A percentile compares a stretch with the other conserved stretches of the same genome.
These are phyloP conservation scores for Fusarium ramigenum DNA, from an alignment of 2,329 filamentous ascomycete genomes.

Conservation along the genomic window DNA sequence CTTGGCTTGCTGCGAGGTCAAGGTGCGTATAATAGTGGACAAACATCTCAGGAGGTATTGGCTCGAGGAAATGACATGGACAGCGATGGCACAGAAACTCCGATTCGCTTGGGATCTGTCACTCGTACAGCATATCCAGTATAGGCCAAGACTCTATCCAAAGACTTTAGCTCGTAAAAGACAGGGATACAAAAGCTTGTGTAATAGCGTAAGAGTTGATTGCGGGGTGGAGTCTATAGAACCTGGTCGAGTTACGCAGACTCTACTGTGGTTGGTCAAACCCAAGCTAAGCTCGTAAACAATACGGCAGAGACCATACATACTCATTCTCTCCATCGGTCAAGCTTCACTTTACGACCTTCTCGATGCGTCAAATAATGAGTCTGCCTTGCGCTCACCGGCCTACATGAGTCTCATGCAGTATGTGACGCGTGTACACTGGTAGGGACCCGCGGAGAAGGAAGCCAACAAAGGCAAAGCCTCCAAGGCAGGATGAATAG, in stretches of 20 bases:
- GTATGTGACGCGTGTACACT: not conserved
- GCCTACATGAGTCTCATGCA: too few relatives aligned
- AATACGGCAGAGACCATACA: not conserved
- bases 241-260: not conserved
- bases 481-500: fast-evolving
- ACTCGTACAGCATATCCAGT: not conserved
- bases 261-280: not conserved
- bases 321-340: not conserved
- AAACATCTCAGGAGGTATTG: not conserved
- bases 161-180: not conserved
- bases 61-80: too few relatives aligned
- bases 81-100: not conserved
- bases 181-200: not conserved
- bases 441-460: fast-evolving
- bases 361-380: not conserved
- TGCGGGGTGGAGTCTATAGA: not conserved
- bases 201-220: not conserved
- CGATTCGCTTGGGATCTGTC: not conserved
- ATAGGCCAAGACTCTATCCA: not conserved
- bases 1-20: too few relatives aligned
- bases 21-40: not conserved
- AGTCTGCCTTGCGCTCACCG: not conserved
- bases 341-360: not conserved
- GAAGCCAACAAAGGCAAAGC: not conserved
- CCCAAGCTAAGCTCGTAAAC: not conserved